phyloP scores from a whole-genome alignment of 2,329 filamentous ascomycete genomes.

The Plectosphaerella cucumerina region DNA sequence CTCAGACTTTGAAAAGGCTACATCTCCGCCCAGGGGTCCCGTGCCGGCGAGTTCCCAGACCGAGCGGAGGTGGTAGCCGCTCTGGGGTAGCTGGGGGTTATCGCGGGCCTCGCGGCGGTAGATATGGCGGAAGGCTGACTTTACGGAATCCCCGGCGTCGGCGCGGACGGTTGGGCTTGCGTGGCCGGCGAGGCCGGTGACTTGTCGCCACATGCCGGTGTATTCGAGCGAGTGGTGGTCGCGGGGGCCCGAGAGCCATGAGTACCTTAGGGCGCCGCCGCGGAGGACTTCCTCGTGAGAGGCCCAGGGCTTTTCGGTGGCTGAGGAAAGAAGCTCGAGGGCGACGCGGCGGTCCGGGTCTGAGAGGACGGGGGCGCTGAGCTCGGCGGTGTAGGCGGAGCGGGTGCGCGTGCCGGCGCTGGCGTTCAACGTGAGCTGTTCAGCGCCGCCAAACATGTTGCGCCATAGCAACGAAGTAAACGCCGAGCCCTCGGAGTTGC shows the following conservation, averaged over 20 bases:
- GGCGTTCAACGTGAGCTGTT: slow-evolving; percentile 82
- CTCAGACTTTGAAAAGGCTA: slow-evolving; percentile 92
- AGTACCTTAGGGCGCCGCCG: slow-evolving; percentile 71
- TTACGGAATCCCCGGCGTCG: slow-evolving; percentile 87
- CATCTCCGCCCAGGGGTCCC: slow-evolving; percentile 77
- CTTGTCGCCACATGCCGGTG: slow-evolving; percentile 78
- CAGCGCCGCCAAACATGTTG: slow-evolving; percentile 92
- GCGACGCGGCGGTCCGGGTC: slow-evolving; percentile 79
- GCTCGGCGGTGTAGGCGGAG: slow-evolving; percentile 83
- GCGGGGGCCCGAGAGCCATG: slow-evolving; percentile 50
- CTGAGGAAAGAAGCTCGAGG: slow-evolving; percentile 75
- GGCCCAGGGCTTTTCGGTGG: slow-evolving; percentile 87
- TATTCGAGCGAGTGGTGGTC: slow-evolving; percentile 77
- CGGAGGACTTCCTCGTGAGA: slow-evolving; percentile 87
- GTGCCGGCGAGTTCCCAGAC: slow-evolving; percentile 81
- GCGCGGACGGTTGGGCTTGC: slow-evolving; percentile 78
- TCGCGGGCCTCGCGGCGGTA: slow-evolving; percentile 80
- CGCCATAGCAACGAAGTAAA: slow-evolving; percentile 84
- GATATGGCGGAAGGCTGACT: slow-evolving; percentile 78
- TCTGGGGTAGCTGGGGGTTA: slow-evolving; percentile 76
- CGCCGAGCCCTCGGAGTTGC: slow-evolving; percentile 89
- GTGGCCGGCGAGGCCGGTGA: slow-evolving; percentile 70
- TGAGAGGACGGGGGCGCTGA: slow-evolving; percentile 77
- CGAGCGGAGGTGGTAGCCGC: slow-evolving; percentile 76
- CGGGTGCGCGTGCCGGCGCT: slow-evolving; percentile 85